phyloP scores from a whole-genome alignment of 176 grass and related monocot species.

The Lolium perenne region DNA sequence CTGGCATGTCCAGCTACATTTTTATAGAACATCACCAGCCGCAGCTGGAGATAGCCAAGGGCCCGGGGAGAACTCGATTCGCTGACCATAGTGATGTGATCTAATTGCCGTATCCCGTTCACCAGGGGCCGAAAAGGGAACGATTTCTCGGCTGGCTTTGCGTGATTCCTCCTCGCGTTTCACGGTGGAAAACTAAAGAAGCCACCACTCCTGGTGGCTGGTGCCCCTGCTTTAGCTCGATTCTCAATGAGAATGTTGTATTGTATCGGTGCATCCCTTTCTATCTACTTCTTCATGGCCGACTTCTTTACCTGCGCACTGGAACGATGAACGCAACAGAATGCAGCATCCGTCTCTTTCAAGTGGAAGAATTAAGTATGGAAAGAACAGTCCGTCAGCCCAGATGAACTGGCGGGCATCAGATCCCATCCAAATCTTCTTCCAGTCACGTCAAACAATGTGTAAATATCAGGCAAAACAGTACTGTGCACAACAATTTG shows the following conservation, averaged over 20 bases:
- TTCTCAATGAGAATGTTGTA: constrained; percentile 10
- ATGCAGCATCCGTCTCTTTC: background rate
- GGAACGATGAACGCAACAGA: background rate
- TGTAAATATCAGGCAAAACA: background rate
- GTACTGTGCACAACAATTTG: background rate
- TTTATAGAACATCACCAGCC: constrained; percentile 37
- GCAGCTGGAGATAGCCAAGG: constrained; percentile 26
- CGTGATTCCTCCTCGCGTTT: constrained; percentile 39
- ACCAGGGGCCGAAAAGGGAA: background rate
- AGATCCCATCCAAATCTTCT: background rate
- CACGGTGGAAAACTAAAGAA: constrained; percentile 43
- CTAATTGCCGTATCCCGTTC: constrained; percentile 6
- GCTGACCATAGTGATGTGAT: constrained; percentile 22
- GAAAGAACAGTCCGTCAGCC: background rate
- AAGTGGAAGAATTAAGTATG: background rate
- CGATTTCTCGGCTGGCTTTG: constrained; percentile 10
- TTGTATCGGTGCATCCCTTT: background rate
- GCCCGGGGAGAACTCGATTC: constrained; percentile 48
- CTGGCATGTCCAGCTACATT: background rate
- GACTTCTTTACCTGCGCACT: background rate
- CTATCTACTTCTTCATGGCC: background rate
- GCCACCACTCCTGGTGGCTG: background rate
- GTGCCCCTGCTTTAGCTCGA: background rate
- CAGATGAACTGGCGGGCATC: background rate
- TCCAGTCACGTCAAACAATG: background rate